Conservation (phyloP, 1,284 basidiomycete species). For the Ganoderma boninense region DNA sequence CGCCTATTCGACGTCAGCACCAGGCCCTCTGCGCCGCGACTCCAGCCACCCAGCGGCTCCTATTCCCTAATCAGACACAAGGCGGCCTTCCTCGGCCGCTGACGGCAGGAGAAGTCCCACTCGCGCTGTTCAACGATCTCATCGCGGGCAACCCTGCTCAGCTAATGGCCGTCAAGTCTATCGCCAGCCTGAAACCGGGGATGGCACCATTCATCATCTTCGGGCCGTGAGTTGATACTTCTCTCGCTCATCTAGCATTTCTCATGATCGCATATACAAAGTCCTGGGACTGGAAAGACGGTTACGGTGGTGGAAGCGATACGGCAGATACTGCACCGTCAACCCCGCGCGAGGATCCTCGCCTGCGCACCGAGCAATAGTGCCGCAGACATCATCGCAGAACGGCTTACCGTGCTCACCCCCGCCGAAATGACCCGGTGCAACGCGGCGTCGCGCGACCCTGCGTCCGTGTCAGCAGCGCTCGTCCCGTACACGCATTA, state of each 20-base stretch:
- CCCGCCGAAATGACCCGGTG: conserved; percentile 61
- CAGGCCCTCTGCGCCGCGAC: conserved; percentile 57
- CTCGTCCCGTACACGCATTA: conserved; percentile 53
- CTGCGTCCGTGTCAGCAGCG: conserved; percentile 51
- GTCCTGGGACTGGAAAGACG: conserved; percentile 76
- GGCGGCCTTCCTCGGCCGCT: conserved; percentile 30
- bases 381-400: conserved; percentile 68
- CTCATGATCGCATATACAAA: conserved; percentile 32
- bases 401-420: conserved; percentile 52
- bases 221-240: conserved; percentile 78
- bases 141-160: conserved; percentile 61
- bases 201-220: conserved; percentile 68
- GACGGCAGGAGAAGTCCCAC: conserved; percentile 23
- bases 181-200: conserved; percentile 52
- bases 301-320: conserved; percentile 74
- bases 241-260: too few species aligned
- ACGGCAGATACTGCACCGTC: conserved; percentile 55
- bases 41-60: conserved; percentile 47
- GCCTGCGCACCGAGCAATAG: conserved; percentile 73
- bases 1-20: conserved; percentile 61
- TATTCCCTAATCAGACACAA: conserved; percentile 51
- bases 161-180: conserved; percentile 60
- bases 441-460: conserved; percentile 67
- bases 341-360: conserved; percentile 58
- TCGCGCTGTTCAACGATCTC: conserved; percentile 49